Evolutionary conservation across 73 alveolate species (phyloP).

Genomic region (Symbiodinium natans): DNA sequence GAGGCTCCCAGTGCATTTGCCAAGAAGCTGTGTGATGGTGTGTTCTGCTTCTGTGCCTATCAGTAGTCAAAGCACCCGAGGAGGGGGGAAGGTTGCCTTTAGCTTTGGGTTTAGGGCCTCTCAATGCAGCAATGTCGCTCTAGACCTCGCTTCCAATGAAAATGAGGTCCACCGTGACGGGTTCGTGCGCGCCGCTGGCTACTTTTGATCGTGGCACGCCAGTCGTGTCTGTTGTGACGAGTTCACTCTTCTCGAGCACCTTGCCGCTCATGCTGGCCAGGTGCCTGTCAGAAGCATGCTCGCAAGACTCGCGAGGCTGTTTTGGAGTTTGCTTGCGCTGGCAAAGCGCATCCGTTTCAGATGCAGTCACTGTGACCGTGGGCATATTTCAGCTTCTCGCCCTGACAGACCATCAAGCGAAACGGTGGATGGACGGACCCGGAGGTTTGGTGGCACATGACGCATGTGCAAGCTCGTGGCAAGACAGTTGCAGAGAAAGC

Average conservation of each 20-base stretch:
- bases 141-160: no score
- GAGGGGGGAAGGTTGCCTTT: no score
- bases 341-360: no score
- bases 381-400: no score
- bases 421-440: conserved; percentile 2
- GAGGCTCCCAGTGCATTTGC: no score
- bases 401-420: background rate
- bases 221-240: background rate
- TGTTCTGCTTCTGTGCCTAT: no score
- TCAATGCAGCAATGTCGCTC: no score
- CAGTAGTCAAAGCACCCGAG: no score
- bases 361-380: no score
- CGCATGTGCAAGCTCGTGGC: background rate
- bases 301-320: background rate
- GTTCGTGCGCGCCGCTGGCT: background rate
- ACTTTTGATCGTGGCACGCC: no score
- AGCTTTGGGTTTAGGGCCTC: no score
- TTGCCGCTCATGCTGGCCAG: background rate
- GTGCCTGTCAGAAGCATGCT: background rate
- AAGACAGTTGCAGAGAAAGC: background rate
- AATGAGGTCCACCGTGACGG: background rate
- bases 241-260: background rate
- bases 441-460: background rate
- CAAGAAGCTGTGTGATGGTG: no score
- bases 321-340: background rate